Percentiles rank a stretch among this genome's conserved stretches.
Evolutionary conservation across 176 grass and related monocot species (phyloP).

Genomic region (Pharus latifolius): DNA sequence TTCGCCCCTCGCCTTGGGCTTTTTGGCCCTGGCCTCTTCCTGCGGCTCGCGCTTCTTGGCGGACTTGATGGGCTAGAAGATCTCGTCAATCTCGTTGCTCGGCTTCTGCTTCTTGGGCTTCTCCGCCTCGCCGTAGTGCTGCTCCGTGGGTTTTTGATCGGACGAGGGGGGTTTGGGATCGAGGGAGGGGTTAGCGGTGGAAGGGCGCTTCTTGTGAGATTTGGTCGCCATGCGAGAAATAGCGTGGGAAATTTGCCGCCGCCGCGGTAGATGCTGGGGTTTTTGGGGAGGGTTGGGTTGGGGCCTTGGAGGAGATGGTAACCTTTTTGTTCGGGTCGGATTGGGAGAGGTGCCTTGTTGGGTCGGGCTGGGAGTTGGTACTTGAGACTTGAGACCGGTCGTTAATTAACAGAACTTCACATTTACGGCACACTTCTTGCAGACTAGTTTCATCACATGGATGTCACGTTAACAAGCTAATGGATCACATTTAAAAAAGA

Average conservation of each 20-base stretch:
- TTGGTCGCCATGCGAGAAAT: constrained; percentile 19
- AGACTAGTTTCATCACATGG: too few species aligned
- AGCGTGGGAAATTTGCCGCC: background rate
- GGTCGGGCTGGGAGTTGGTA: too few species aligned
- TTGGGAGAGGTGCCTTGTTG: too few species aligned
- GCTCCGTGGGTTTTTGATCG: background rate
- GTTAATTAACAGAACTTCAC: too few species aligned
- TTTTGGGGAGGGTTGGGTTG: background rate
- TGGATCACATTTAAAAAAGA: too few species aligned
- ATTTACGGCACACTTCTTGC: too few species aligned
- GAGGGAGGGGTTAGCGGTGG: background rate
- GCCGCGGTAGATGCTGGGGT: background rate
- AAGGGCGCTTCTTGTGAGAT: constrained; percentile 19
- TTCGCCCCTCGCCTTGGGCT: constrained; percentile 16
- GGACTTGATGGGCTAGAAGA: constrained; percentile 47
- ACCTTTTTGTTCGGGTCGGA: too few species aligned
- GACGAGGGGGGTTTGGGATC: background rate
- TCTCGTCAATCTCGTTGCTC: constrained; percentile 65
- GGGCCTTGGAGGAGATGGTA: too few species aligned
- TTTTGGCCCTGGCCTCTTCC: background rate
- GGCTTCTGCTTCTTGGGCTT: constrained; percentile 48
- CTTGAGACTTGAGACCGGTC: too few species aligned
- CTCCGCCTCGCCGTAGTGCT: background rate
- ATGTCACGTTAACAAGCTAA: too few species aligned
- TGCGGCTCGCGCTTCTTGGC: constrained; percentile 36